Evolutionary conservation across 2,329 filamentous ascomycete genomes (phyloP), one percentile per base, ranked within the genome.

Genomic region (Shiraia sp.): DNA sequence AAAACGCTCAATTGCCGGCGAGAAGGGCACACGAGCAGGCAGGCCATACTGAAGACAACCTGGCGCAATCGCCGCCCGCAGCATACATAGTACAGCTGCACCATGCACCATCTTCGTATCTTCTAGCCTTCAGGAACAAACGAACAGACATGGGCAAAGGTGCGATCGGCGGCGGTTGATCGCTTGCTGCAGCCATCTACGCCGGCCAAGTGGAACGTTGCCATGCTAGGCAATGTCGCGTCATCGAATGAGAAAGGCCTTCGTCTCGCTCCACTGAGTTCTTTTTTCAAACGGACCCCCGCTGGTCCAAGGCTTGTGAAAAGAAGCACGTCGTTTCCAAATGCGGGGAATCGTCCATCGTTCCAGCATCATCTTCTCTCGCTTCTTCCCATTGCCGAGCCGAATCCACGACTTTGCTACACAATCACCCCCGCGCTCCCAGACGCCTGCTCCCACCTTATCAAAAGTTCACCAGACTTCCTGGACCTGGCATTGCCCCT

Each of bases 301-400:
- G 55, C 57, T 53, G 42, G 42, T 53, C 54, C 51, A 51, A 47
- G 41, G 58, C 56, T 58, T 53, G 48, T 56, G 54, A 56, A 59
- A 57, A 65, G 55, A 60, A 60, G 57, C 50, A 57, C 53, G 50
- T 49, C 42, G 51, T 55, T 45, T 51, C 19, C 48, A 59, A 63
- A 66, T 67, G 65, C 65, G 63, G 65, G 65, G 65, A 66, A 66
- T 63, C 50, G 32, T 45, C 52, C 48, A 55, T 54, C 49, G 34
- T 29, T 58, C 58, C 60, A 57, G 57, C 53, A 54, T 59, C 49
- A 35, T 47, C 43, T 50, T 45, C 50, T 55, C 55, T 65, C 61
- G 62, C 63, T 63, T 61, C 55, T 55, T 22, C 19, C 55, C 42
- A 58, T 49, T 59, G 61, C 64, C 64, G 59, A 63, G 53, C 62